A percentile compares a stretch with the other conserved stretches of the same genome.
phyloP scores from a whole-genome alignment of 768 basidiomycete genomes.

The Bullera alba region DNA sequence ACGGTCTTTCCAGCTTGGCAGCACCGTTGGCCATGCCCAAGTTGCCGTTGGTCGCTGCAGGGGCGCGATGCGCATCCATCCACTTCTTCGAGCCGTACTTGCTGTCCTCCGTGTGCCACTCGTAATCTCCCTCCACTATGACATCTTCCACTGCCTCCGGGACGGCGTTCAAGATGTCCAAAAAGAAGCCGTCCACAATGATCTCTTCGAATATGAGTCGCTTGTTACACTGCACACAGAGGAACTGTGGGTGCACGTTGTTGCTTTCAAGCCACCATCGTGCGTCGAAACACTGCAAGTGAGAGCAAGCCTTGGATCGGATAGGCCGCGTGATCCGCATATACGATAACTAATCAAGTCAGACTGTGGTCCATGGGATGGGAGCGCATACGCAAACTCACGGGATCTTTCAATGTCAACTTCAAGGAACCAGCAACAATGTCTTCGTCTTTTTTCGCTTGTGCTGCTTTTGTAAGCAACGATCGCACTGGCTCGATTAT shows the following conservation, averaged over 20 bases:
- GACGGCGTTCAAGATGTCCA: conserved; percentile 69
- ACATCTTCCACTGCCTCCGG: conserved; percentile 83
- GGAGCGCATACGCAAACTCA: conserved; percentile 49
- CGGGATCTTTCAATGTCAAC: conserved; percentile 89
- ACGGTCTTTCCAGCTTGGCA: not conserved
- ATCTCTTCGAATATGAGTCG: conserved; percentile 69
- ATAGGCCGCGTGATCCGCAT: conserved; percentile 75
- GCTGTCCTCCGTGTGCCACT: conserved; percentile 90
- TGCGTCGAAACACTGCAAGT: conserved; percentile 93
- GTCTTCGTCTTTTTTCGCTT: conserved; percentile 69
- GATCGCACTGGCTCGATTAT: not conserved
- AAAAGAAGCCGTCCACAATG: conserved; percentile 87
- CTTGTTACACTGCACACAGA: conserved; percentile 88
- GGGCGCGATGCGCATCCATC: conserved; percentile 38
- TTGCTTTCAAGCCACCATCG: conserved; percentile 88
- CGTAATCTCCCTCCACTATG: conserved; percentile 83
- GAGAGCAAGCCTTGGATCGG: conserved; percentile 78
- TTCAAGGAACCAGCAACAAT: conserved; percentile 83
- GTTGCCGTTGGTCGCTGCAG: not conserved
- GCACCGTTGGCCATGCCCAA: not conserved
- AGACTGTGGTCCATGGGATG: not conserved
- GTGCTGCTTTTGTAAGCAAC: not conserved
- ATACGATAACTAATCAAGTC: conserved; percentile 62
- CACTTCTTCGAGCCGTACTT: conserved; percentile 70
- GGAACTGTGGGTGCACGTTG: conserved; percentile 92